Evolutionary conservation across 1,139 yeast genomes (phyloP).

Genomic region (Scheffersomyces illinoinensis): DNA sequence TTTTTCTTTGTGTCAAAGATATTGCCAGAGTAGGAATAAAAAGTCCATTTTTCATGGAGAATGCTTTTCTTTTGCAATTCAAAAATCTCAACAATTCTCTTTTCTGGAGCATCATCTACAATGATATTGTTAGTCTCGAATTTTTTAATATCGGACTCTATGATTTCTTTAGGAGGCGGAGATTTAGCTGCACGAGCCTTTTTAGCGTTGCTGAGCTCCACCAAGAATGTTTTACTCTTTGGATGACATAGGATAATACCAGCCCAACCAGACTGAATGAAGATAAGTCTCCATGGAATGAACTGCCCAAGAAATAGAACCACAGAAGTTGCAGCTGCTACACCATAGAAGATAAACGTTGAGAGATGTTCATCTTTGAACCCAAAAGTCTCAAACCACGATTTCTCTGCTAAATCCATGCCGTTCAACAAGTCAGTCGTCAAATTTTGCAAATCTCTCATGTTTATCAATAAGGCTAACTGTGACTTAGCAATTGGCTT

Average conservation of each 20-base stretch:
- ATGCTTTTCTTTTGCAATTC: constrained; percentile 72
- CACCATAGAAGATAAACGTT: constrained; percentile 51
- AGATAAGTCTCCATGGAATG: constrained; percentile 60
- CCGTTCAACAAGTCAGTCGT: constrained; percentile 56
- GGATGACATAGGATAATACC: constrained; percentile 57
- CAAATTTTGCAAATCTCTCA: constrained; percentile 64
- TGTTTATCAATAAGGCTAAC: constrained; percentile 49
- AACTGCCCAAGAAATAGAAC: constrained; percentile 58
- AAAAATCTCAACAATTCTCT: constrained; percentile 65
- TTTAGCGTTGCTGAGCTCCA: constrained; percentile 9
- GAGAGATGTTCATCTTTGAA: constrained; percentile 72
- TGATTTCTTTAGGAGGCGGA: constrained; percentile 13
- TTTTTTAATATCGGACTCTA: constrained; percentile 21
- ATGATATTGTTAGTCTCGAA: constrained; percentile 53
- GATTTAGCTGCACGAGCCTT: constrained; percentile 1
- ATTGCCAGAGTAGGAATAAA: constrained; percentile 31
- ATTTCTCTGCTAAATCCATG: constrained; percentile 54
- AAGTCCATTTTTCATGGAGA: constrained; percentile 59
- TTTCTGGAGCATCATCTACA: constrained; percentile 68
- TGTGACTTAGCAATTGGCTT: constrained; percentile 35
- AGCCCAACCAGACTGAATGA: constrained; percentile 60
- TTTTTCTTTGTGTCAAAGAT: constrained; percentile 56
- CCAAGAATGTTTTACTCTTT: constrained; percentile 37
- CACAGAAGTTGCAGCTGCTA: constrained; percentile 32
- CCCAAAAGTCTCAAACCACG: constrained; percentile 65